phyloP scores from a whole-genome alignment of 202 grass and related monocot genomes.

The Setaria italica region DNA sequence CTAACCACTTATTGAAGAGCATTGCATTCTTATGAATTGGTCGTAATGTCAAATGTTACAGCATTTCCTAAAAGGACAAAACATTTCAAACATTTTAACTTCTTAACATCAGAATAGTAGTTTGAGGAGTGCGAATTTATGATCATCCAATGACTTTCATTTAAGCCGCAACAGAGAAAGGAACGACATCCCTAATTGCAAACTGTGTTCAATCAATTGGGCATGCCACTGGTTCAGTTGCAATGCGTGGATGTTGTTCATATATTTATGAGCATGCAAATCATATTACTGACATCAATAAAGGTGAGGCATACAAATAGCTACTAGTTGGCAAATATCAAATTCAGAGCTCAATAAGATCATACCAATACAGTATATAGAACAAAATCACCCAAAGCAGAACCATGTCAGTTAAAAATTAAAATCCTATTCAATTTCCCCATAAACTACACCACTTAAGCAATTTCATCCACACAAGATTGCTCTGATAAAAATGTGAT shows the following conservation, averaged over 20 bases:
- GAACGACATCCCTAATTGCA: not conserved
- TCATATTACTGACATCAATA: not conserved
- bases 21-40: slow-evolving; percentile 14
- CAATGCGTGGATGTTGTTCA: not conserved
- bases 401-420: not conserved
- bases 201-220: not conserved
- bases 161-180: not conserved
- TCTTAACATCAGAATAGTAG: not conserved
- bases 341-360: not conserved
- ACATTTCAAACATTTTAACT: not conserved
- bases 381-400: not conserved
- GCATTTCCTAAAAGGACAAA: slow-evolving; percentile 9
- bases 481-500: not conserved
- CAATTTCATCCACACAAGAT: slow-evolving; percentile 11
- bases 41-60: not conserved
- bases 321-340: not conserved
- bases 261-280: not conserved
- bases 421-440: not conserved
- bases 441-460: not conserved
- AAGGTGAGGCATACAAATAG: slow-evolving; percentile 1
- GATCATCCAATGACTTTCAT: slow-evolving; percentile 1
- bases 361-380: not conserved
- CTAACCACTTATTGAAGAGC: not conserved
- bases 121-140: not conserved
- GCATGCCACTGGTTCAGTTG: not conserved